Conservation (phyloP, 805 yeast genomes). For the Torulaspora microellipsoides region DNA sequence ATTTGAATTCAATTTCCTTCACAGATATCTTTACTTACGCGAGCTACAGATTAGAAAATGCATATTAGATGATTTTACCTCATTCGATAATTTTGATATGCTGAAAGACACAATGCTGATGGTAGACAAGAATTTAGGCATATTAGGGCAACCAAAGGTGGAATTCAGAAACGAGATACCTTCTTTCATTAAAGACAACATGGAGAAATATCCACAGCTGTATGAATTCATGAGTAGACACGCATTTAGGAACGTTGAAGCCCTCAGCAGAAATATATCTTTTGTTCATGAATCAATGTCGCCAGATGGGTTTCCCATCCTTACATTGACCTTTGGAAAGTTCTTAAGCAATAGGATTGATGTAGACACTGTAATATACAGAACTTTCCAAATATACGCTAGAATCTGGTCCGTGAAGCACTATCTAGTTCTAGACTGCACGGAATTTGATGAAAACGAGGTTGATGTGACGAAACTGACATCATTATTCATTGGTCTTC, state of each 20-base stretch:
- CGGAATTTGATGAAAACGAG: slow-evolving; percentile 44
- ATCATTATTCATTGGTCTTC: slow-evolving; percentile 38
- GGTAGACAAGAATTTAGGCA: slow-evolving; percentile 45
- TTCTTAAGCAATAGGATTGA: slow-evolving; percentile 37
- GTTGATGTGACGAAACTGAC: slow-evolving; percentile 22
- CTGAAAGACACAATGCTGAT: slow-evolving; percentile 33
- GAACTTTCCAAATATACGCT: slow-evolving; percentile 58
- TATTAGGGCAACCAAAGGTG: slow-evolving; percentile 57
- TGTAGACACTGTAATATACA: slow-evolving; percentile 51
- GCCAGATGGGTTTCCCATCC: slow-evolving; percentile 66
- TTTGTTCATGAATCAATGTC: slow-evolving; percentile 62
- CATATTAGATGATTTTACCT: slow-evolving; percentile 15
- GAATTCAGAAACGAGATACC: slow-evolving; percentile 54
- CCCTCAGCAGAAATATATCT: slow-evolving; percentile 28
- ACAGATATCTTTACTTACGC: slow-evolving; percentile 46
- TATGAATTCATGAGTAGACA: slow-evolving; percentile 72
- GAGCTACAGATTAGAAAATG: slow-evolving; percentile 39
- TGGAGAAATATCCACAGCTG: slow-evolving; percentile 46
- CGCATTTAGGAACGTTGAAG: slow-evolving; percentile 51
- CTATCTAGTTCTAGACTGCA: slow-evolving; percentile 62
- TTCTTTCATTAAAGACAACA: slow-evolving; percentile 45
- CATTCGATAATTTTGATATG: slow-evolving; percentile 19
- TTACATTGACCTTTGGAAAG: slow-evolving; percentile 47
- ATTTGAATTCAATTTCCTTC: slow-evolving; percentile 40
- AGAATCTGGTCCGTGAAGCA: slow-evolving; percentile 69